Conservation (phyloP, 345 rosid species). For the Citrus sp. region DNA sequence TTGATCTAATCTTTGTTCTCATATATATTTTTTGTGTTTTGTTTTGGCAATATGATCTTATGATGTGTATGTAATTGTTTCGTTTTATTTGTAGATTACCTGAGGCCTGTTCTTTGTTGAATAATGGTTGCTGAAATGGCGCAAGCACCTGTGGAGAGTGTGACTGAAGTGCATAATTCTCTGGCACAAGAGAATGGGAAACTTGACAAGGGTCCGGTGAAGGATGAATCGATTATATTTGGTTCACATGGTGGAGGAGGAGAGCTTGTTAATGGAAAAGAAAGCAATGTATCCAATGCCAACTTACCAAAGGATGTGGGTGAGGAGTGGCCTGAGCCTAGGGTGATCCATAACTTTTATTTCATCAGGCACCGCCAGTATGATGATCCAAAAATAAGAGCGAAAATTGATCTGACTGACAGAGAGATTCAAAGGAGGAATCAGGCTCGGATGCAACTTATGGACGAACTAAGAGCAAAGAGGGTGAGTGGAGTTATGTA, state of each 20-base stretch:
- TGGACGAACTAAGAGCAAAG: constrained; percentile 47
- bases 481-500: constrained; percentile 45
- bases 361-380: constrained; percentile 48
- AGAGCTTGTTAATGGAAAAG: constrained; percentile 43
- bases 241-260: constrained; percentile 48
- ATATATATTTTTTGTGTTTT: no score
- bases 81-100: constrained; percentile 4
- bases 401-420: constrained; percentile 62
- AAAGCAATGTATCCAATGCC: constrained; percentile 33
- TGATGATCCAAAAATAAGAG: constrained; percentile 62
- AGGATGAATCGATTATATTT: constrained; percentile 40
- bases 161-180: constrained; percentile 32
- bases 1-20: background rate
- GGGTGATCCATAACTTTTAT: constrained; percentile 61
- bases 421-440: constrained; percentile 50
- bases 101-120: constrained; percentile 17
- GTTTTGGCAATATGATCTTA: background rate
- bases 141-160: constrained; percentile 47
- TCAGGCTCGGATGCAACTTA: constrained; percentile 35
- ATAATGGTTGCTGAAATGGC: constrained; percentile 79
- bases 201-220: constrained; percentile 37
- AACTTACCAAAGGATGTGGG: constrained; percentile 58
- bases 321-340: constrained; percentile 81
- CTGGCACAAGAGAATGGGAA: constrained; percentile 43
- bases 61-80: background rate